Conservation (phyloP, 108 stramenopile genomes). For the Chaetoceros muelleri region DNA sequence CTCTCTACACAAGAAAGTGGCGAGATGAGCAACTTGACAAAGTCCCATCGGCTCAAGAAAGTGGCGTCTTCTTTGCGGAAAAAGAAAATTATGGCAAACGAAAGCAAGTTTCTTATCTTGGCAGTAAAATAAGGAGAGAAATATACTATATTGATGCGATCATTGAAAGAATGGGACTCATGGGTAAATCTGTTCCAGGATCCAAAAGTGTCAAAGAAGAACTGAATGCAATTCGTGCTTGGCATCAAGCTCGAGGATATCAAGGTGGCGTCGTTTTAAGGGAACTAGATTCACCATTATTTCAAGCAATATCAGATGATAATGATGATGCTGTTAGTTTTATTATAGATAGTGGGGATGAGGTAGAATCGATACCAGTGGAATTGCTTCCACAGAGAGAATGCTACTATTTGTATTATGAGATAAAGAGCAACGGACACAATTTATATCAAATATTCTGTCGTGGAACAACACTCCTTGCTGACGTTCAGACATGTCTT, state of each 20-base stretch:
- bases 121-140: neutral
- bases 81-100: neutral
- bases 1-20: neutral
- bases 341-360: conserved; percentile 4
- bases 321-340: neutral
- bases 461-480: conserved; percentile 37
- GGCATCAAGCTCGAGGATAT: conserved; percentile 38
- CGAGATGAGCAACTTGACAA: neutral
- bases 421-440: conserved; percentile 32
- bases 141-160: conserved; percentile 9
- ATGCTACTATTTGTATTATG: conserved; percentile 57
- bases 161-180: conserved; percentile 33
- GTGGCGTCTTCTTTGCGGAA: neutral
- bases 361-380: conserved; percentile 4
- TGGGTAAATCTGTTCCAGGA: conserved; percentile 16
- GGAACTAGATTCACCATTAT: conserved; percentile 40
- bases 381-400: conserved; percentile 34
- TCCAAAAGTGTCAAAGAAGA: conserved; percentile 46
- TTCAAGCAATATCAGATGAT: conserved; percentile 13
- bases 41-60: neutral
- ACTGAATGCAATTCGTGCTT: conserved; percentile 33
- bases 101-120: neutral
- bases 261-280: conserved; percentile 43
- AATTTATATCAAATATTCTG: conserved; percentile 49
- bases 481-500: conserved; percentile 40